Percentiles rank a stretch among this genome's conserved stretches.
phyloP scores from a whole-genome alignment of 2,329 filamentous ascomycete species.

The Huntiella bhutanensis region DNA sequence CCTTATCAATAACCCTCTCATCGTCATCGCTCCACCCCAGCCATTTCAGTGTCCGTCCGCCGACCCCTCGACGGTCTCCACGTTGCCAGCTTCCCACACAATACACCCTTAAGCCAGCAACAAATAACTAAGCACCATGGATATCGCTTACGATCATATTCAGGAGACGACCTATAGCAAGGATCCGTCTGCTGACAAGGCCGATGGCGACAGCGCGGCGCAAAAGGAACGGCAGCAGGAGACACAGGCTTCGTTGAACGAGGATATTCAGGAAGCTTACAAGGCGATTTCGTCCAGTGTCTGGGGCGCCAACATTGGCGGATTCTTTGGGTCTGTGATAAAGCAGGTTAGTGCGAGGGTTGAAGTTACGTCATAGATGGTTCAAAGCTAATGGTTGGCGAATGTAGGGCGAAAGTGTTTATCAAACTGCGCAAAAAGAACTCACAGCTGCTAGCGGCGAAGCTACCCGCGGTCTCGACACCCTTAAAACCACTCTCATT shows the following conservation, averaged over 20 bases:
- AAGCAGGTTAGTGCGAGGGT: conserved; percentile 48
- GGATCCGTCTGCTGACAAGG: conserved; percentile 24
- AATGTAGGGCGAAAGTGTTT: conserved; percentile 53
- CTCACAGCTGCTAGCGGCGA: conserved; percentile 61
- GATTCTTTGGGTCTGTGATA: conserved; percentile 76
- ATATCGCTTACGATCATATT: conserved; percentile 94
- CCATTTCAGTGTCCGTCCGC: no score
- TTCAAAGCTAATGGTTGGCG: background rate
- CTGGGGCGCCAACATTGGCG: conserved; percentile 78
- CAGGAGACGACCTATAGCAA: conserved; percentile 59
- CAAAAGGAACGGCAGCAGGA: conserved; percentile 20
- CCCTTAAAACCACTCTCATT: conserved; percentile 46
- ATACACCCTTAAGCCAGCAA: background rate
- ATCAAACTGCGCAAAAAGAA: conserved; percentile 75
- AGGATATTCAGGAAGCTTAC: conserved; percentile 87
- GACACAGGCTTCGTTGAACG: conserved; percentile 44
- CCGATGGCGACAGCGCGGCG: conserved; percentile 13
- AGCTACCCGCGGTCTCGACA: conserved; percentile 62
- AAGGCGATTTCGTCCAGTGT: conserved; percentile 78
- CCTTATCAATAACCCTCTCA: no score
- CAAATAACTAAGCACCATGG: conserved; percentile 38
- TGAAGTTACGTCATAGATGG: background rate
- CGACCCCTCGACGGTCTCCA: no score
- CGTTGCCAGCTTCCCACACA: no score
- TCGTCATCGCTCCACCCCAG: no score